Percentiles rank a stretch among this genome's conserved stretches.
Conservation (phyloP, 1,284 basidiomycete genomes). For the Ceratobasidium sp. region DNA sequence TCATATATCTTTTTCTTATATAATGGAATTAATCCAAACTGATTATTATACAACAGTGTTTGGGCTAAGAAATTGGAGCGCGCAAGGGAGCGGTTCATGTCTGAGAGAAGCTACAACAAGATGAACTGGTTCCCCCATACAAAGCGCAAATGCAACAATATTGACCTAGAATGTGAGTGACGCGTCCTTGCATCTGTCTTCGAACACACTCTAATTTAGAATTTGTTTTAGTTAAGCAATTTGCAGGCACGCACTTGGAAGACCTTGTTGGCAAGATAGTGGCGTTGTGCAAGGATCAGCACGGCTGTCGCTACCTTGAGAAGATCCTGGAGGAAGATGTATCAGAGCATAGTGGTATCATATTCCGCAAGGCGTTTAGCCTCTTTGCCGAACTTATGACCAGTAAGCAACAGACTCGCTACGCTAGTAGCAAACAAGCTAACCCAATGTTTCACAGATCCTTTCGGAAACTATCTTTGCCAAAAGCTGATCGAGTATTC, state of each 20-base stretch:
- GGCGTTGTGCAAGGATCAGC: conserved; percentile 96
- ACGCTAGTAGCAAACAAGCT: neutral
- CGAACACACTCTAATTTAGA: neutral
- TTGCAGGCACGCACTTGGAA: conserved; percentile 92
- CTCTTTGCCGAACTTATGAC: no score
- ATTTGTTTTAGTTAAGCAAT: conserved; percentile 78
- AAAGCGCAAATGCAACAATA: conserved; percentile 91
- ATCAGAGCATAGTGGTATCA: conserved; percentile 96
- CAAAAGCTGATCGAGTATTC: conserved; percentile 98
- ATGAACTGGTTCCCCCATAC: conserved; percentile 89
- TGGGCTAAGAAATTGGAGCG: no score
- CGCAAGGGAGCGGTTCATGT: conserved; percentile 29
- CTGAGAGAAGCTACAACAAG: conserved; percentile 63
- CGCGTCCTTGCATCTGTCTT: conserved; percentile 23
- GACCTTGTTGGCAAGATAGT: conserved; percentile 96
- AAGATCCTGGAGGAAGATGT: conserved; percentile 98
- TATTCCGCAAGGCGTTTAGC: conserved; percentile 97
- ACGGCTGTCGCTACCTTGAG: conserved; percentile 97
- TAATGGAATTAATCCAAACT: no score
- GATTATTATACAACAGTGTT: no score
- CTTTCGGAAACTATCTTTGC: conserved; percentile 99
- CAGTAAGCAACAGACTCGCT: conserved; percentile 55
- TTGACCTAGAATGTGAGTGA: conserved; percentile 81
- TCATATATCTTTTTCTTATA: no score
- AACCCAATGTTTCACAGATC: conserved; percentile 64